These are phyloP conservation scores for Fonsecaea pedrosoi DNA, from an alignment of 2,329 filamentous ascomycete species.

Conservation along the genomic window DNA sequence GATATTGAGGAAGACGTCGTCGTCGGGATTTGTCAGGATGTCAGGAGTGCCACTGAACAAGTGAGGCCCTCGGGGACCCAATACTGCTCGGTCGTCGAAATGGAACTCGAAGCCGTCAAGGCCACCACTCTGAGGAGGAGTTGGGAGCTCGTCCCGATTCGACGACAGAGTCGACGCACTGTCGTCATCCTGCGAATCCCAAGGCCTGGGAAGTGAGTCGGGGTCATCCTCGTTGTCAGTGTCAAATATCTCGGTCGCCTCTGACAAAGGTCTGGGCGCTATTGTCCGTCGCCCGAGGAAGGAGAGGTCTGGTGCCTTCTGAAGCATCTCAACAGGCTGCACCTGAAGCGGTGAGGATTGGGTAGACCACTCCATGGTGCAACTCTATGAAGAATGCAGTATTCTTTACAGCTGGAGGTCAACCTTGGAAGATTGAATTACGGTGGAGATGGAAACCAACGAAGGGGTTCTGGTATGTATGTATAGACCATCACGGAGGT, in stretches of 20 bases:
- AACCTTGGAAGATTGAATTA: constrained; percentile 26
- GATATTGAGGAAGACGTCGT: constrained; percentile 36
- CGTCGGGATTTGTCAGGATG: constrained; percentile 28
- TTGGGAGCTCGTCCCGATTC: constrained; percentile 82
- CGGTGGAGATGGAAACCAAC: constrained; percentile 37
- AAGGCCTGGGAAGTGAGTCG: constrained; percentile 38
- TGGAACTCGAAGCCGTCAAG: constrained; percentile 68
- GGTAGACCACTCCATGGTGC: constrained; percentile 36
- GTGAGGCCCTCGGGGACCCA: constrained; percentile 84
- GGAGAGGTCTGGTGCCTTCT: constrained; percentile 35
- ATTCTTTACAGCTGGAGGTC: constrained; percentile 10
- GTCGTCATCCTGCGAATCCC: constrained; percentile 46
- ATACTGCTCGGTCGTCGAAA: constrained; percentile 54
- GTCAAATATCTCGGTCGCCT: constrained; percentile 47
- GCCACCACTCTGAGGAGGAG: constrained; percentile 74
- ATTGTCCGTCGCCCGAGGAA: constrained; percentile 35
- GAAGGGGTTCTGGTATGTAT: constrained; percentile 37
- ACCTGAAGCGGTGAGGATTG: constrained; percentile 23
- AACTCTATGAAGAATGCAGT: constrained; percentile 7
- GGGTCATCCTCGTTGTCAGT: constrained; percentile 47
- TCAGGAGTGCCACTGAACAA: constrained; percentile 71
- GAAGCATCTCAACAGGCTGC: constrained; percentile 34
- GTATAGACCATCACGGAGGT: constrained; percentile 31
- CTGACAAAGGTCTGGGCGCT: constrained; percentile 42
- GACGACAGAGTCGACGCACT: constrained; percentile 84